These are phyloP conservation scores for Papiliotrema flavescens DNA, from an alignment of 1,284 basidiomycete genomes.

Conservation along the genomic window DNA sequence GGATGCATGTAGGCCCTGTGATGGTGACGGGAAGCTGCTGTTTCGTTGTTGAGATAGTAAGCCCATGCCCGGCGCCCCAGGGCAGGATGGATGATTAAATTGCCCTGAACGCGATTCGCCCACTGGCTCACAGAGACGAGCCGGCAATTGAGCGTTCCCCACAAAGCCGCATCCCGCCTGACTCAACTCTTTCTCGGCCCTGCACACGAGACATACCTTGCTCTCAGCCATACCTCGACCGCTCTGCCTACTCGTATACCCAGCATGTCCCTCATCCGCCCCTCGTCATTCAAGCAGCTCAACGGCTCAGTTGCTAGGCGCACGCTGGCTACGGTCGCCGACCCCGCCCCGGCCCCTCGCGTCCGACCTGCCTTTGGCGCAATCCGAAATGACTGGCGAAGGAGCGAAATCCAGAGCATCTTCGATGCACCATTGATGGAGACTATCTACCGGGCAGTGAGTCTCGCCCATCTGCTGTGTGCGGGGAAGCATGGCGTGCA, in stretches of 20 bases:
- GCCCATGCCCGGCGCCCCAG: too few relatives aligned
- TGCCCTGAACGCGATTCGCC: too few relatives aligned
- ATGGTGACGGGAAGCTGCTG: too few relatives aligned
- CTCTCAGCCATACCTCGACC: not conserved
- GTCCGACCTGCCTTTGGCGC: not conserved
- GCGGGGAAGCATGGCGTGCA: too few relatives aligned
- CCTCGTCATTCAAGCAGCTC: conserved; percentile 4
- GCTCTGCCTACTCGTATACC: not conserved
- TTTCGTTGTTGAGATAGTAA: too few relatives aligned
- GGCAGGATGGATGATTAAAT: too few relatives aligned
- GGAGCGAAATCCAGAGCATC: conserved; percentile 51
- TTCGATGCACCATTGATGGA: conserved; percentile 70
- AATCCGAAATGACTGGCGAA: conserved; percentile 43
- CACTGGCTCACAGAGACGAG: too few relatives aligned
- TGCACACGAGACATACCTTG: not conserved
- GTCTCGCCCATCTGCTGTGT: conserved; percentile 19
- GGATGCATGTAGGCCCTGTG: too few relatives aligned
- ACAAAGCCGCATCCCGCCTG: not conserved
- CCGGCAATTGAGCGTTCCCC: too few relatives aligned
- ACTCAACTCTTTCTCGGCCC: not conserved
- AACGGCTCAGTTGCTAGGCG: not conserved
- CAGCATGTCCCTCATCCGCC: conserved; percentile 4
- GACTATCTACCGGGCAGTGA: conserved; percentile 76
- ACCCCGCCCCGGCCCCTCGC: not conserved
- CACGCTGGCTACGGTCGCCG: conserved; percentile 5